Percentiles rank a stretch among this genome's conserved stretches.
Conservation (phyloP, 306 rosid species). For the Heteromeles arbutifolia region DNA sequence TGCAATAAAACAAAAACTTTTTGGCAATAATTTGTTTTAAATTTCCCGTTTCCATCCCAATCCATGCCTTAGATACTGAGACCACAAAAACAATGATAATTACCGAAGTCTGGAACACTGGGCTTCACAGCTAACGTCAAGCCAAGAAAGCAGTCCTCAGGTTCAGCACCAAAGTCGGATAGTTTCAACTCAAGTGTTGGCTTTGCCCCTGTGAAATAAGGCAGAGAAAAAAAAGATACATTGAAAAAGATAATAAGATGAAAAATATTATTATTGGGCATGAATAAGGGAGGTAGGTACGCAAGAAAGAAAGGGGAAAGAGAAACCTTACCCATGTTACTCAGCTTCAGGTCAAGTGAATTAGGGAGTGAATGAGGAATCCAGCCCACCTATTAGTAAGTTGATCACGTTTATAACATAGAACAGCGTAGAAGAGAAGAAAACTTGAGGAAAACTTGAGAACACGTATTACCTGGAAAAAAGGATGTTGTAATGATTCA, state of each 20-base stretch:
- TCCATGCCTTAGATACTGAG: neutral
- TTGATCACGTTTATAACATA: constrained; percentile 15
- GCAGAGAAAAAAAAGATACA: constrained; percentile 16
- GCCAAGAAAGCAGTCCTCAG: constrained; percentile 90
- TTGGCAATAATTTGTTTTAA: neutral
- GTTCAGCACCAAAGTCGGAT: constrained; percentile 75
- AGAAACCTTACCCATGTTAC: constrained; percentile 48
- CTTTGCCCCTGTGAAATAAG: constrained; percentile 46
- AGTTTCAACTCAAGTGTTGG: constrained; percentile 77
- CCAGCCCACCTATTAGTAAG: constrained; percentile 54
- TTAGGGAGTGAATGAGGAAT: constrained; percentile 50
- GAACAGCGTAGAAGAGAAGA: neutral
- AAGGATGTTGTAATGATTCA: constrained; percentile 69
- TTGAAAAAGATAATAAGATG: constrained; percentile 6
- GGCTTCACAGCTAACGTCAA: constrained; percentile 80
- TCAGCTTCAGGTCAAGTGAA: constrained; percentile 80
- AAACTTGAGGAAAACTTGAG: constrained; percentile 11
- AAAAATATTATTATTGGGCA: neutral
- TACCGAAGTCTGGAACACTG: constrained; percentile 65
- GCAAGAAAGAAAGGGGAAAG: neutral
- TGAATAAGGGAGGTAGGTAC: neutral
- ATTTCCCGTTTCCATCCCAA: neutral
- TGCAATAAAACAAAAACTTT: neutral
- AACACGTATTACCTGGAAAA: constrained; percentile 55
- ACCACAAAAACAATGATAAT: constrained; percentile 8